phyloP scores from a whole-genome alignment of 345 rosid species.

The Noccaea bulbosa region DNA sequence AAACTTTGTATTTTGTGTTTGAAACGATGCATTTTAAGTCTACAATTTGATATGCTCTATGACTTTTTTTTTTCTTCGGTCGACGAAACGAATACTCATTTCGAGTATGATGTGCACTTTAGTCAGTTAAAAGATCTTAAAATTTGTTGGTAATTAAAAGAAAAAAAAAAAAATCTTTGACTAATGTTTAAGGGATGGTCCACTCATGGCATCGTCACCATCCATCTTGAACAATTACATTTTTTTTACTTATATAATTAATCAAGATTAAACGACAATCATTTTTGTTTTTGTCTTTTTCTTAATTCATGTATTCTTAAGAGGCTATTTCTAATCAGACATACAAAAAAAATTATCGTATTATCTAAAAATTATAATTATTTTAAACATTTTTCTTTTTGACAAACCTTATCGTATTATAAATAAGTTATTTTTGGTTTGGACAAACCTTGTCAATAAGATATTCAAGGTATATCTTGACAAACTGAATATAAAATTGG shows the following conservation, averaged over 20 bases:
- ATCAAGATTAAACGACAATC: background rate
- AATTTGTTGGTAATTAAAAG: background rate
- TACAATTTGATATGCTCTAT: background rate
- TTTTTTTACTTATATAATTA: background rate
- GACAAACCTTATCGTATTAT: background rate
- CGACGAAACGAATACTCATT: background rate
- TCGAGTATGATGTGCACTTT: constrained; percentile 2
- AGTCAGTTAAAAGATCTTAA: background rate
- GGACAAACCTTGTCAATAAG: too few species aligned
- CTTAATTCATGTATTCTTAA: background rate
- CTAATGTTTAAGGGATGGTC: constrained; percentile 12
- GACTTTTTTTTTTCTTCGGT: background rate
- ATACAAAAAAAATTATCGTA: too few species aligned
- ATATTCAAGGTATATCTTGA: too few species aligned
- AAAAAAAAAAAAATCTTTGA: constrained; percentile 3
- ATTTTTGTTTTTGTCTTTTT: background rate
- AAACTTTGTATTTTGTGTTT: background rate
- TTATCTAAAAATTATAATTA: too few species aligned
- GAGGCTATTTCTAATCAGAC: too few species aligned
- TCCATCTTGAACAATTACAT: constrained; percentile 1
- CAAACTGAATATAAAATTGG: too few species aligned
- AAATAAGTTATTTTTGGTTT: background rate
- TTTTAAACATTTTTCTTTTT: too few species aligned
- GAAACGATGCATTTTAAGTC: constrained; percentile 8
- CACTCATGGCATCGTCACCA: constrained; percentile 6